Percentiles rank a stretch among this genome's conserved stretches.
Conservation (phyloP, 768 basidiomycete genomes). For the Mycena capillaripes region DNA sequence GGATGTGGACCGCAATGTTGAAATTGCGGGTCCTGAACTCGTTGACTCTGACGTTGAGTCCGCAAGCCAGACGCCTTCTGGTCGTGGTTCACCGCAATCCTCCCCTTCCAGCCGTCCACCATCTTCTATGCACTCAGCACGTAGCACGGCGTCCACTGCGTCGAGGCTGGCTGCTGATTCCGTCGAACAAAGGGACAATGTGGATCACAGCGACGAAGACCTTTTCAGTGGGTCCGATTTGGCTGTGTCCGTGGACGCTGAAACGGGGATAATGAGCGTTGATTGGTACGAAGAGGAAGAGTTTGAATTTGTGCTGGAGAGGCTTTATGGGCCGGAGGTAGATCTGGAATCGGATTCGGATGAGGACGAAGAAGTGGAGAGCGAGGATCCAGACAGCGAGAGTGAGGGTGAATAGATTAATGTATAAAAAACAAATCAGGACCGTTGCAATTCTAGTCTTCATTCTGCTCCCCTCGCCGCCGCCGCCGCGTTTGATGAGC, state of each 20-base stretch:
- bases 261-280: not conserved
- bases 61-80: no score
- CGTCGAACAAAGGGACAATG: not conserved
- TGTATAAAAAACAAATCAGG: not conserved
- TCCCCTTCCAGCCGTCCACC: not conserved
- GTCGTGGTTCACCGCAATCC: not conserved
- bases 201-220: conserved; percentile 2
- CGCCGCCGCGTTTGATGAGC: not conserved
- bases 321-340: not conserved
- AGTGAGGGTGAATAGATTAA: not conserved
- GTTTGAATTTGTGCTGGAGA: not conserved
- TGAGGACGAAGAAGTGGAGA: not conserved
- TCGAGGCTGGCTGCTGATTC: not conserved
- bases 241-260: not conserved
- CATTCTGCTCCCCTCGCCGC: not conserved
- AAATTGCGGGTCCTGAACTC: not conserved
- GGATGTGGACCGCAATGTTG: not conserved
- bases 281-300: conserved; percentile 9
- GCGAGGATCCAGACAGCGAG: not conserved
- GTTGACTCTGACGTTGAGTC: no score
- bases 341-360: not conserved
- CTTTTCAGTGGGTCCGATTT: conserved; percentile 5
- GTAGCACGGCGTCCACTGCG: not conserved
- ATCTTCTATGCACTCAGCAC: not conserved
- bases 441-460: not conserved